Evolutionary conservation across 805 yeast genomes (phyloP), one percentile per base, ranked within the genome.

Genomic region (Metschnikowia gruessii): DNA sequence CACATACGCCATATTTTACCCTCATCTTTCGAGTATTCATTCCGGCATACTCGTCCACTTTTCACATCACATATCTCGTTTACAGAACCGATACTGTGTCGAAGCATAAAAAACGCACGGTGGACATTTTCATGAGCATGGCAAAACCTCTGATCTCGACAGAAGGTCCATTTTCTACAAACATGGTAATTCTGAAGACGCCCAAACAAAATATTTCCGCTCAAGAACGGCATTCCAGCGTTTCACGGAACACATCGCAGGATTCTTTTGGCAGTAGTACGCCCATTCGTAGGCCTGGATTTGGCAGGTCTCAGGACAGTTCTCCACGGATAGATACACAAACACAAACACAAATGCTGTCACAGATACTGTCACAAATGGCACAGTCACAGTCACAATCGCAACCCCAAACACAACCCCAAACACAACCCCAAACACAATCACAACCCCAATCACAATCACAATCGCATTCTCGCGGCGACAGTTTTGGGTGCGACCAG

Each of bases 231-330:
- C 36, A 11, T 17, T 5, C 21, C 3, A 33, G 30, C n/a, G 30
- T 24, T 6, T 21, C 37, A 15, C 18, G 26, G 24, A 33, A 36
- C 31, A n/a, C 21, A 15, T 42, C 45, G 12, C 41, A 17, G 33
- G 46, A 37, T 36, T 43, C 46, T 15, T 21, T 43, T 19, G 18
- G 18, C 18, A 21, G 31, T 30, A 22, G 37, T 11, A 13, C 46
- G n/a, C 46, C 41, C 13, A 24, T 24, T 5, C 34, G 40, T 13
- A 15, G 37, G 7, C 46, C 46, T 17, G 32, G 18, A 15, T 31
- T 31, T 30, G 28, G 17, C 21, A n/a, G 43, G n/a, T 32, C 43
- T 11, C 43, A 30, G 12, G 18, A 39, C 4, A 30, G 36, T n/a
- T 30, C 36, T 24, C 33, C 33, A 2, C 15, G 10, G 17, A 9